phyloP scores from a whole-genome alignment of 768 basidiomycete genomes.

The Kwoniella europaea region DNA sequence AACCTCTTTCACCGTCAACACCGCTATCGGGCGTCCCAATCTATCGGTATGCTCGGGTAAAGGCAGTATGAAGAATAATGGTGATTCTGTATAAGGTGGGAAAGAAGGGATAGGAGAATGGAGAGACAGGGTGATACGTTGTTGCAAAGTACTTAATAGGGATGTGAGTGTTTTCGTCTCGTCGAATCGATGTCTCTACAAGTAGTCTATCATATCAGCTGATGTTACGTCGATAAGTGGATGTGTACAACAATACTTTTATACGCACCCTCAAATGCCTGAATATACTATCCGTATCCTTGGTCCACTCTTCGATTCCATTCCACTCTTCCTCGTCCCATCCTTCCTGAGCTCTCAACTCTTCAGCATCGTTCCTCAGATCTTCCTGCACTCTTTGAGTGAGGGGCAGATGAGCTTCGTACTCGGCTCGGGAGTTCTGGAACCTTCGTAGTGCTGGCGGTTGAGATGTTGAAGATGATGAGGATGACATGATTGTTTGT shows the following conservation, averaged over 20 bases:
- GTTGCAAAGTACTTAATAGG: slow-evolving; percentile 33
- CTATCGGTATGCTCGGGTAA: slow-evolving; percentile 43
- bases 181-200: slow-evolving; percentile 43
- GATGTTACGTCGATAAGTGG: no score
- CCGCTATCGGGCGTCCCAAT: slow-evolving; percentile 46
- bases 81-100: slow-evolving; percentile 35
- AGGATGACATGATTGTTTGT: not conserved
- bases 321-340: slow-evolving; percentile 41
- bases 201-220: no score
- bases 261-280: slow-evolving; percentile 43
- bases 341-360: slow-evolving; percentile 41
- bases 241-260: not conserved
- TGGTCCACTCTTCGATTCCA: slow-evolving; percentile 46
- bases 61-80: slow-evolving; percentile 53
- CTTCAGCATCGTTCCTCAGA: slow-evolving; percentile 40
- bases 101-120: slow-evolving; percentile 38
- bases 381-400: slow-evolving; percentile 44
- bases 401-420: slow-evolving; percentile 38
- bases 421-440: slow-evolving; percentile 34
- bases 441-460: slow-evolving; percentile 13
- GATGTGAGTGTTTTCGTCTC: slow-evolving; percentile 26
- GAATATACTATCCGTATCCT: slow-evolving; percentile 40
- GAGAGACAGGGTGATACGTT: slow-evolving; percentile 34
- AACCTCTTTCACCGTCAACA: slow-evolving; percentile 49
- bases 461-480: not conserved